These are phyloP conservation scores for Epichloe brachyelytri DNA, from an alignment of 2,329 filamentous ascomycete species.

Conservation along the genomic window DNA sequence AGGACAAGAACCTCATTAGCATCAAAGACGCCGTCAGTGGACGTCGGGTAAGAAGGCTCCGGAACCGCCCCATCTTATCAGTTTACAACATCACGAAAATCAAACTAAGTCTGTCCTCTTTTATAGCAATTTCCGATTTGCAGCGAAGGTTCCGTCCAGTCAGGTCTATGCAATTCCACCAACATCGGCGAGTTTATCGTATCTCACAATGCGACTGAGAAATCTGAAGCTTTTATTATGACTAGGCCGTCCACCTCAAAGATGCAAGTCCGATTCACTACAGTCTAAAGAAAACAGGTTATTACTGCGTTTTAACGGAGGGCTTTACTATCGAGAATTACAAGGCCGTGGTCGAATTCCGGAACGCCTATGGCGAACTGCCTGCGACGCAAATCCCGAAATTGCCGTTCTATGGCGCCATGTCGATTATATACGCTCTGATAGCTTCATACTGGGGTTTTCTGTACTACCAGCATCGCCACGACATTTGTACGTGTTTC, in stretches of 20 bases:
- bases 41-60: constrained; percentile 14
- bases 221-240: constrained; percentile 58
- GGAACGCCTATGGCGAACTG: constrained; percentile 92
- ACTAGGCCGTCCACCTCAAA: constrained; percentile 76
- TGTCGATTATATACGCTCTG: constrained; percentile 87
- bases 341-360: constrained; percentile 73
- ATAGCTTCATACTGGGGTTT: constrained; percentile 80
- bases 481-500: constrained; percentile 61
- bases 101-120: not conserved
- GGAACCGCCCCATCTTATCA: constrained; percentile 32
- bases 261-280: constrained; percentile 66
- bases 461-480: constrained; percentile 84
- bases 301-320: constrained; percentile 83
- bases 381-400: constrained; percentile 94
- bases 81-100: not conserved
- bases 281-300: constrained; percentile 76
- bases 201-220: constrained; percentile 57
- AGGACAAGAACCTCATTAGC: constrained; percentile 68
- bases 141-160: constrained; percentile 54
- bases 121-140: constrained; percentile 48
- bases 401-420: constrained; percentile 88
- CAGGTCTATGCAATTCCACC: constrained; percentile 60
- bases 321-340: constrained; percentile 58
- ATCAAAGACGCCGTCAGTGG: constrained; percentile 46
- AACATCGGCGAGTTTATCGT: constrained; percentile 78